Conservation (phyloP, 2,329 filamentous ascomycete genomes). For the Helminthosporium solani region DNA sequence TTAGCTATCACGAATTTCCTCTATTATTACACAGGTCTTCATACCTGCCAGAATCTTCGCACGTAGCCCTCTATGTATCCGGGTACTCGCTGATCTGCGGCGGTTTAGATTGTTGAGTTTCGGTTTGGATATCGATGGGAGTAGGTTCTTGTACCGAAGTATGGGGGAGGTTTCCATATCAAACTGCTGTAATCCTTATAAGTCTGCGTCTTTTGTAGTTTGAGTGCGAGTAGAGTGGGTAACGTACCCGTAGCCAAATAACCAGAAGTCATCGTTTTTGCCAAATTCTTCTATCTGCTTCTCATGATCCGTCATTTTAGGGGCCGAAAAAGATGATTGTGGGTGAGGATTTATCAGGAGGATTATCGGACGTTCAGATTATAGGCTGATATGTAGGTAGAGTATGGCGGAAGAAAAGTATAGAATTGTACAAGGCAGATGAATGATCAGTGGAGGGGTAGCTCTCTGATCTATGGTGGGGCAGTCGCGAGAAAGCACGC, state of each 20-base stretch:
- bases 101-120: no score
- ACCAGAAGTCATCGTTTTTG: slow-evolving; percentile 73
- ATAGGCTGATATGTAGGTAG: no score
- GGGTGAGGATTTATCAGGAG: no score
- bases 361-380: no score
- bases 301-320: slow-evolving; percentile 30
- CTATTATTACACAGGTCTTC: slow-evolving; percentile 29
- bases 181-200: slow-evolving; percentile 64
- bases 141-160: slow-evolving; percentile 67
- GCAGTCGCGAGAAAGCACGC: slow-evolving; percentile 5
- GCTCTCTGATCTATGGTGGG: slow-evolving; percentile 1
- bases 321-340: no score
- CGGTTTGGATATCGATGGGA: background rate
- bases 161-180: slow-evolving; percentile 97
- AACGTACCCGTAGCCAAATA: slow-evolving; percentile 93
- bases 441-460: slow-evolving; percentile 2
- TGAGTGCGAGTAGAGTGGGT: background rate
- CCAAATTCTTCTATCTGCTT: slow-evolving; percentile 37
- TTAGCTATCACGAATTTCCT: slow-evolving; percentile 16
- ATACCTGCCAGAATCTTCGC: slow-evolving; percentile 94
- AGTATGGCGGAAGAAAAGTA: slow-evolving; percentile 1
- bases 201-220: background rate
- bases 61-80: slow-evolving; percentile 95
- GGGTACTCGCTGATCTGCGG: slow-evolving; percentile 80
- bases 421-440: background rate